Evolutionary conservation across 1,139 yeast species (phyloP).

Genomic region (Candida labiduridarum): DNA sequence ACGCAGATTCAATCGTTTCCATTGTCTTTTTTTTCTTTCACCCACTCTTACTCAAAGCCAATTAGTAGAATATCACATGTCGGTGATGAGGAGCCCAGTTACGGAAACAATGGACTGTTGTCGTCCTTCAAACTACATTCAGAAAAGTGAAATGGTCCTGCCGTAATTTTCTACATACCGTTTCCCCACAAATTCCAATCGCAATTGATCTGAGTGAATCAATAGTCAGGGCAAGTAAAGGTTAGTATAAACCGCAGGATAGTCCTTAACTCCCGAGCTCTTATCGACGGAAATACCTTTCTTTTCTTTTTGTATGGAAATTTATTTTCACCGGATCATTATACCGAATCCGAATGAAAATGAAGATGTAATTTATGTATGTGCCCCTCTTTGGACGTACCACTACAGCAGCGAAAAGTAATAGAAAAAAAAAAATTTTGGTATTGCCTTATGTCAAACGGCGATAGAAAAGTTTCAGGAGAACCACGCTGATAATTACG

Average conservation of each 20-base stretch:
- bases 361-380: background rate
- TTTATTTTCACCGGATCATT: background rate
- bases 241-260: background rate
- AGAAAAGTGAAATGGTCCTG: no score
- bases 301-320: background rate
- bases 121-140: no score
- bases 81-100: no score
- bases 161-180: no score
- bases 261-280: background rate
- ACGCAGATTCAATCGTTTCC: no score
- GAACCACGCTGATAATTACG: no score
- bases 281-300: background rate
- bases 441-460: no score
- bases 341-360: background rate
- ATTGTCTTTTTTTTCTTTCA: no score
- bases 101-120: no score
- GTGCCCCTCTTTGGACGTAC: background rate
- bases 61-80: no score
- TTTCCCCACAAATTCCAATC: background rate
- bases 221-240: background rate
- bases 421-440: background rate
- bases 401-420: background rate
- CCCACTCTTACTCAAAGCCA: no score
- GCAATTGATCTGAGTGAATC: background rate
- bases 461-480: no score